Evolutionary conservation across 768 basidiomycete genomes (phyloP).

Genomic region (Psilocybe sp.): DNA sequence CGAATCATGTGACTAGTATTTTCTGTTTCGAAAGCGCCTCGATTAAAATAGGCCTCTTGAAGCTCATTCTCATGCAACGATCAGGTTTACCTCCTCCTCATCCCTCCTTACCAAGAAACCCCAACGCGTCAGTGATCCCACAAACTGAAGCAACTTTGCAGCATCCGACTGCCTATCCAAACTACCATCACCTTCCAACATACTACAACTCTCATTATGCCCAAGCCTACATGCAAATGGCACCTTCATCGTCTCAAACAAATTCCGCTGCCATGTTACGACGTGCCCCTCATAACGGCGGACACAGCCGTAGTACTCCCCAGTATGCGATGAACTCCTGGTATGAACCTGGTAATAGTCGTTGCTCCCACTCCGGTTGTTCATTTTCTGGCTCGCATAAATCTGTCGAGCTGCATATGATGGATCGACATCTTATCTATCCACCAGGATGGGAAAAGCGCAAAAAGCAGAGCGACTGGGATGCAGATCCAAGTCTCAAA

Average conservation of each 20-base stretch:
- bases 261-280: not conserved
- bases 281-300: not conserved
- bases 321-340: constrained; percentile 31
- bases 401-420: constrained; percentile 76
- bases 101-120: constrained; percentile 16
- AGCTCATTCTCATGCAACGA: too few species aligned
- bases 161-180: constrained; percentile 1
- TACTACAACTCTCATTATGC: constrained; percentile 51
- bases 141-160: not conserved
- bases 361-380: constrained; percentile 66
- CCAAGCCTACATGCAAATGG: constrained; percentile 46
- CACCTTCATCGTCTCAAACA: not conserved
- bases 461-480: constrained; percentile 64
- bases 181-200: constrained; percentile 17
- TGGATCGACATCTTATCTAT: constrained; percentile 87
- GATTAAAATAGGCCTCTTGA: too few species aligned
- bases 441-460: constrained; percentile 68
- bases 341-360: constrained; percentile 60
- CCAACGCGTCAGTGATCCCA: not conserved
- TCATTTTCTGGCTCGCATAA: constrained; percentile 67
- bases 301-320: not conserved
- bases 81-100: constrained; percentile 14
- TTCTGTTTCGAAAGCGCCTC: too few species aligned
- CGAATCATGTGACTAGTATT: too few species aligned
- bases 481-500: constrained; percentile 78